Evolutionary conservation across 1,139 yeast species (phyloP), one percentile per base, ranked within the genome.

Genomic region (Sugiyamaella sp.): DNA sequence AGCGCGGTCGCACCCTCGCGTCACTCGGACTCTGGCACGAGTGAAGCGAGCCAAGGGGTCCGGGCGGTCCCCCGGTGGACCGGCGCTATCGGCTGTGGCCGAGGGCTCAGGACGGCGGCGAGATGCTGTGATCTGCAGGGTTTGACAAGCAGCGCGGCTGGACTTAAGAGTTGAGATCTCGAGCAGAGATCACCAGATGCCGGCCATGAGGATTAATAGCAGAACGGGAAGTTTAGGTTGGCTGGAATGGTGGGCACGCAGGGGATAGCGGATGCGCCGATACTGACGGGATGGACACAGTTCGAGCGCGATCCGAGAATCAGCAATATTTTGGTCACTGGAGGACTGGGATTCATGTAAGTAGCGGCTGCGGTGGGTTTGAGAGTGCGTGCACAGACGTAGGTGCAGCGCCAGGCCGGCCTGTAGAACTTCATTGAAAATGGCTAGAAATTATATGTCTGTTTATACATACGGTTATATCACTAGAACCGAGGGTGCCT

Each of bases 291-390:
- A 8, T 45, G 55, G 52, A 53, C 63, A 10, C 54, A 53, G 45
- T 63, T 61, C 48, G 54, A 52, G 47, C 57, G 61, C 1, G 56
- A 61, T 32, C 57, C 61, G 12, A 55, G 56, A 9, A 62, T 66
- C 37, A 60, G 59, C 17, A 61, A 57, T 38, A 69, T 80, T 17
- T 66, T 81, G 21, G 77, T 81, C 1, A 76, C 85, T 2, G 85
- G 86, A 1, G 85, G 84, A 1, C 82, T 82, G 4, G 86, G 86
- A 1, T 81, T 81, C 60, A 78, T 81, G 70, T 66, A 55, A 54
- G 70, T 57, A 12, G 22, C 14, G 3, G 42, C 14, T 4, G 17
- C 16, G n/a, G n/a, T n/a, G n/a, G n/a, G n/a, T n/a, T n/a, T 24
- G 17, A 8, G 38, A 14, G 12, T 9, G 9, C 45, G 40, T 25